Evolutionary conservation across 169 alveolate genomes (phyloP).

Genomic region (Plasmodium falciparum): DNA sequence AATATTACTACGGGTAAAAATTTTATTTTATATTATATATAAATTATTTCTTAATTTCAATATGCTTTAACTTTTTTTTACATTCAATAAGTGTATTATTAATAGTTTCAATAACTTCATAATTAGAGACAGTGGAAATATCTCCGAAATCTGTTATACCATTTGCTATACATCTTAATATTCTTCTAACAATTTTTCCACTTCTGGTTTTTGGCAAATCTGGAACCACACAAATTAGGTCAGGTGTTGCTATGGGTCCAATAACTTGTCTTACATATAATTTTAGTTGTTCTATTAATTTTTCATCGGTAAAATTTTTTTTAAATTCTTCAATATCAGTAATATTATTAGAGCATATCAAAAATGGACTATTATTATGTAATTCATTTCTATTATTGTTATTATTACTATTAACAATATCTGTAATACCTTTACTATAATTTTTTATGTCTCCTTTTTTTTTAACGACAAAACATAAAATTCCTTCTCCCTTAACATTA

Average conservation of each 20-base stretch:
- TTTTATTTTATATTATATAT: too few relatives aligned
- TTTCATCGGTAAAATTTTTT: slow-evolving; percentile 32
- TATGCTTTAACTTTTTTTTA: slow-evolving; percentile 7
- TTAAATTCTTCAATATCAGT: slow-evolving; percentile 5
- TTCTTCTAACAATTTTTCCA: slow-evolving; percentile 95
- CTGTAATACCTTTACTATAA: slow-evolving; percentile 25
- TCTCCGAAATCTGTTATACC: slow-evolving; percentile 87
- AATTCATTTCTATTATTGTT: slow-evolving; percentile 8
- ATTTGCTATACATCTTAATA: slow-evolving; percentile 92
- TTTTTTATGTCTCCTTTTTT: slow-evolving; percentile 76
- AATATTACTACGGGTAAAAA: too few relatives aligned
- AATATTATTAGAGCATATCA: not conserved
- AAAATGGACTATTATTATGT: slow-evolving; percentile 5
- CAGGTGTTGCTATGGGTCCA: slow-evolving; percentile 96
- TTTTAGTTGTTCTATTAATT: slow-evolving; percentile 68
- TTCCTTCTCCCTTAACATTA: slow-evolving; percentile 94
- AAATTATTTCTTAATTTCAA: too few relatives aligned
- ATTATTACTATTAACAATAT: slow-evolving; percentile 26
- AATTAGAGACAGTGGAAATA: slow-evolving; percentile 90
- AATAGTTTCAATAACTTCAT: slow-evolving; percentile 86
- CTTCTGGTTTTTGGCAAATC: slow-evolving; percentile 94
- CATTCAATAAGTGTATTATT: slow-evolving; percentile 48
- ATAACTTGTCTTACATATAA: slow-evolving; percentile 87
- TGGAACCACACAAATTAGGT: slow-evolving; percentile 88
- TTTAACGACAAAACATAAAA: slow-evolving; percentile 92